A percentile compares a stretch with the other conserved stretches of the same genome.
Conservation (phyloP, 768 basidiomycete species). For the Serendipita sp. region DNA sequence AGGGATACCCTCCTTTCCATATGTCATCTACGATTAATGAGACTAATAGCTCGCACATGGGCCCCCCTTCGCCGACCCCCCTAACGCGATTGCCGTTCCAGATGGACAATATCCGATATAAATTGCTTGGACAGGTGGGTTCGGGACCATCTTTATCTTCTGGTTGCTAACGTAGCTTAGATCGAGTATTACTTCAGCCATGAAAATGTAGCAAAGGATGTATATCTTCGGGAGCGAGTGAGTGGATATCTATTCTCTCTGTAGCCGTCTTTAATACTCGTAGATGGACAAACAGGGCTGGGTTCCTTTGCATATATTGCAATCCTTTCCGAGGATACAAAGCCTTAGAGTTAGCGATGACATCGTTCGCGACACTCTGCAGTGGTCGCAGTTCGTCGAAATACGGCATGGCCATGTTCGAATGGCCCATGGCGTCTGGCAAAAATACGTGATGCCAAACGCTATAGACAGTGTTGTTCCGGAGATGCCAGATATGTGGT, state of each 20-base stretch:
- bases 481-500: background rate
- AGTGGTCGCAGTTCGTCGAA: background rate
- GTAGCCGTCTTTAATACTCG: background rate
- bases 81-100: constrained; percentile 15
- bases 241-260: constrained; percentile 16
- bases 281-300: background rate
- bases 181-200: constrained; percentile 85
- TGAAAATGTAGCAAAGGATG: constrained; percentile 79
- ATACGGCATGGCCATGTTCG: background rate
- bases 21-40: background rate
- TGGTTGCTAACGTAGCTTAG: constrained; percentile 36
- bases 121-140: background rate
- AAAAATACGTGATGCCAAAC: background rate
- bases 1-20: background rate
- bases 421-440: background rate
- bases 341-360: background rate
- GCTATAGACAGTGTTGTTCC: background rate
- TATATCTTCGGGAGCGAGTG: constrained; percentile 64
- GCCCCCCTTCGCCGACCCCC: constrained; percentile 14
- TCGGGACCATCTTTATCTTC: constrained; percentile 14
- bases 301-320: background rate
- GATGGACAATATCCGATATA: constrained; percentile 1
- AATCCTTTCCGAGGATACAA: constrained; percentile 1
- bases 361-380: background rate
- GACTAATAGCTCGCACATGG: background rate